Evolutionary conservation across 2,329 filamentous ascomycete species (phyloP), one percentile per base, ranked within the genome.

Genomic region (Ceratocystis eucalypticola): DNA sequence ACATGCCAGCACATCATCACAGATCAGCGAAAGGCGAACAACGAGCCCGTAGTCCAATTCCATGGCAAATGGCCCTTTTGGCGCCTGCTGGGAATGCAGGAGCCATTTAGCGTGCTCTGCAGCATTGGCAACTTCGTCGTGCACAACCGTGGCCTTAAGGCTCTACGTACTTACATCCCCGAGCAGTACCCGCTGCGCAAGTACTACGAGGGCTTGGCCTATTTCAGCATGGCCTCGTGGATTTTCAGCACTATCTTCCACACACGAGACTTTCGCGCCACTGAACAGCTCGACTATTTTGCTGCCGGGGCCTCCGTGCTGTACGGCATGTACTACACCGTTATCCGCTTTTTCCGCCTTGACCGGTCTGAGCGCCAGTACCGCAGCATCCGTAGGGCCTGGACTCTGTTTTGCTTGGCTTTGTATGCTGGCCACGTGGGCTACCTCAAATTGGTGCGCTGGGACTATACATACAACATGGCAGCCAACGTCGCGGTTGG

Each of bases 391-490:
- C 79, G 94, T 65, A 80, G 88, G 61, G 73, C 84, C 25, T 97
- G 92, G 93, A 92, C 90, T 0, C 72, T 80, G 12, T 70, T 89
- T 6, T 99, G 94, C 74, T 74, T 84, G 30, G 69, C 77, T 15
- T 76, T 96, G 64, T 99, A 96, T 75, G 73, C 80, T 30, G 78
- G 82, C 65, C 94, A 99, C 74, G 85, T 96, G 61, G 82, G 79
- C 59, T 99, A 96, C 75, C 80, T 99, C 65, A 90, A 88, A 73
- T 84, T 91, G 71, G 89, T 92, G 80, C 80, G 81, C 20, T 99
- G 94, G 89, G 89, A 97, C 75, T 99, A 99, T 75, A 88, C 88
- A 4, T 99, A 99, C 78, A 99, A 99, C 74, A 97, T 99, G 91
- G 85, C 88, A 1, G 94, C 92, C 64, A 99, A 97, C 72, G 89